Evolutionary conservation across 345 rosid species (phyloP).

Genomic region (Geranium rotundifolium): DNA sequence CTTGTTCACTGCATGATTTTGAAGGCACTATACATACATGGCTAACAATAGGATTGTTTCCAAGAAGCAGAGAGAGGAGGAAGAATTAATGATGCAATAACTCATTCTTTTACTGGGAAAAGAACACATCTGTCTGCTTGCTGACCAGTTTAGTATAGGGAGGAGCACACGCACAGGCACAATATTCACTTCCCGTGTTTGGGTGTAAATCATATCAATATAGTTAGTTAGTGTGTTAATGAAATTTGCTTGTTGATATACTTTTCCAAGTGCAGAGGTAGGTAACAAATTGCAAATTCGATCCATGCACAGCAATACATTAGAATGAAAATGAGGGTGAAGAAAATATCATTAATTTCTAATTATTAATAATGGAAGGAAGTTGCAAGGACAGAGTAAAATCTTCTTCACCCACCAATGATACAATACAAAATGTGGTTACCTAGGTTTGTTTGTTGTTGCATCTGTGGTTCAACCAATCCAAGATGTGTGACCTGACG

Average conservation of each 20-base stretch:
- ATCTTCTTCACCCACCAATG: no score
- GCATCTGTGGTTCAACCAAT: constrained; percentile 62
- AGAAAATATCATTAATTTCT: no score
- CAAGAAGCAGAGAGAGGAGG: not conserved
- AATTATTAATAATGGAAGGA: no score
- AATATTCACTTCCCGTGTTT: no score
- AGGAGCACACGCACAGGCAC: no score
- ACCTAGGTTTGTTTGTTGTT: not conserved
- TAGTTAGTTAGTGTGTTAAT: no score
- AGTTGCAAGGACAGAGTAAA: no score
- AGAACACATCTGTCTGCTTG: not conserved
- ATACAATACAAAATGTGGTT: not conserved
- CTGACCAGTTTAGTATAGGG: not conserved
- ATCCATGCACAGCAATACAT: no score
- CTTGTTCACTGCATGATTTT: constrained; percentile 69
- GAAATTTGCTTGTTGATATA: no score
- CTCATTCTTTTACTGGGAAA: not conserved
- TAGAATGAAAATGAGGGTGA: no score
- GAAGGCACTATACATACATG: not conserved
- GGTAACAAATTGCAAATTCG: no score
- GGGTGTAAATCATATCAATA: not conserved
- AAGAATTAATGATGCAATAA: not conserved
- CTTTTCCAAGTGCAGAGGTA: no score
- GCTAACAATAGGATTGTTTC: not conserved
- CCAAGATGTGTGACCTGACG: constrained; percentile 47